phyloP scores from a whole-genome alignment of 139 green algal species.

The Chlamydomonas incerta region DNA sequence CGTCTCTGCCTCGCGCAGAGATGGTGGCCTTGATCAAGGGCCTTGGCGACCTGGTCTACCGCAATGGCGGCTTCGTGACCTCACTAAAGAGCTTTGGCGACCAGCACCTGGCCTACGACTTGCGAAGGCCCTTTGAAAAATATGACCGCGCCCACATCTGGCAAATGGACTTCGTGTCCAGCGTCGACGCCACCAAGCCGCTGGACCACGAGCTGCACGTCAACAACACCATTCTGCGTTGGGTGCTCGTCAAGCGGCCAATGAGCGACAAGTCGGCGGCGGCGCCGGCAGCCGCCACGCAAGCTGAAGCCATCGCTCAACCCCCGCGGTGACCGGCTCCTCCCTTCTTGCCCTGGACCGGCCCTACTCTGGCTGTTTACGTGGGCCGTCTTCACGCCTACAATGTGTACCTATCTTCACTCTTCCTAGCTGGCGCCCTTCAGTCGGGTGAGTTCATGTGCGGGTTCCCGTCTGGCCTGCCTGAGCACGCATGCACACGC shows the following conservation, averaged over 20 bases:
- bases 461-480: neutral
- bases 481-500: neutral
- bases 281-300: too few relatives aligned
- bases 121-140: conserved; percentile 66
- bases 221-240: conserved; percentile 79
- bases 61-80: conserved; percentile 77
- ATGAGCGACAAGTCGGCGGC: neutral
- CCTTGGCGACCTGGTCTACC: conserved; percentile 65
- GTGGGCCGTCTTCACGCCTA: neutral
- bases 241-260: conserved; percentile 70
- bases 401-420: neutral
- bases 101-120: conserved; percentile 79
- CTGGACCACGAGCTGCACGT: conserved; percentile 76
- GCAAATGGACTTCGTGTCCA: conserved; percentile 82
- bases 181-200: conserved; percentile 52
- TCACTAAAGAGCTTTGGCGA: conserved; percentile 78
- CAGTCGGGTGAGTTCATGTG: neutral
- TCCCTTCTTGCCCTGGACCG: neutral
- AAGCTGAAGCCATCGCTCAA: too few relatives aligned
- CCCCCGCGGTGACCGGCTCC: too few relatives aligned
- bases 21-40: conserved; percentile 65
- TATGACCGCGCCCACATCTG: conserved; percentile 81
- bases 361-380: neutral
- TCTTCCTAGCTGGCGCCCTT: neutral
- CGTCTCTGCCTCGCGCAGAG: conserved; percentile 43